Conservation (phyloP, 2,329 filamentous ascomycete genomes). For the Nothomitra cinnamomea region DNA sequence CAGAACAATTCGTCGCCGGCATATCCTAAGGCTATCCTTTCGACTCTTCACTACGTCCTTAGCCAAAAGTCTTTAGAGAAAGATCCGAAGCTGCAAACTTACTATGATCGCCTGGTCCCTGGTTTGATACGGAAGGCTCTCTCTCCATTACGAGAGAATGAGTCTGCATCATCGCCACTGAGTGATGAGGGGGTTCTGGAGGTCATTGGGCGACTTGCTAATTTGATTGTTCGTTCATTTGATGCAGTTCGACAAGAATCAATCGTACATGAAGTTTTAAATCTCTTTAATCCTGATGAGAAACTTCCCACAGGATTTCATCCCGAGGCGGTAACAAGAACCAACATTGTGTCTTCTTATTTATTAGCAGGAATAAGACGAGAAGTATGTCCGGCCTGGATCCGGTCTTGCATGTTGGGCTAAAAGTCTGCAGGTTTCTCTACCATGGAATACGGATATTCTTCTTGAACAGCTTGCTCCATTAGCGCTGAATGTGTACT, state of each 20-base stretch:
- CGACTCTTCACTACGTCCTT: slow-evolving; percentile 45
- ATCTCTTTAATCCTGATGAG: slow-evolving; percentile 27
- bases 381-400: slow-evolving; percentile 14
- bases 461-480: slow-evolving; percentile 15
- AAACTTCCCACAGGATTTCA: slow-evolving; percentile 17
- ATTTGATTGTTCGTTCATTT: slow-evolving; percentile 38
- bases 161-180: slow-evolving; percentile 23
- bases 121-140: slow-evolving; percentile 21
- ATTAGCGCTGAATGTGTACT: slow-evolving; percentile 10
- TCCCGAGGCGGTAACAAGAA: slow-evolving; percentile 22
- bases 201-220: slow-evolving; percentile 41
- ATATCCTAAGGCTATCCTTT: slow-evolving; percentile 42
- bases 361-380: slow-evolving; percentile 31
- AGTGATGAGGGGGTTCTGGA: slow-evolving; percentile 38
- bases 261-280: slow-evolving; percentile 36
- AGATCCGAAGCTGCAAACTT: slow-evolving; percentile 26
- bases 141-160: slow-evolving; percentile 19
- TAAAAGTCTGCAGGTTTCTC: slow-evolving; percentile 14
- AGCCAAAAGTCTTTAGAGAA: slow-evolving; percentile 29
- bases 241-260: slow-evolving; percentile 32
- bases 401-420: slow-evolving; percentile 16
- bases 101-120: slow-evolving; percentile 34
- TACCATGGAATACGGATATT: slow-evolving; percentile 11
- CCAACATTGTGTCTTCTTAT: slow-evolving; percentile 39
- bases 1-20: slow-evolving; percentile 31